These are phyloP conservation scores for Flaveria robusta DNA, from an alignment of 129 eudicot species.

Conservation along the genomic window DNA sequence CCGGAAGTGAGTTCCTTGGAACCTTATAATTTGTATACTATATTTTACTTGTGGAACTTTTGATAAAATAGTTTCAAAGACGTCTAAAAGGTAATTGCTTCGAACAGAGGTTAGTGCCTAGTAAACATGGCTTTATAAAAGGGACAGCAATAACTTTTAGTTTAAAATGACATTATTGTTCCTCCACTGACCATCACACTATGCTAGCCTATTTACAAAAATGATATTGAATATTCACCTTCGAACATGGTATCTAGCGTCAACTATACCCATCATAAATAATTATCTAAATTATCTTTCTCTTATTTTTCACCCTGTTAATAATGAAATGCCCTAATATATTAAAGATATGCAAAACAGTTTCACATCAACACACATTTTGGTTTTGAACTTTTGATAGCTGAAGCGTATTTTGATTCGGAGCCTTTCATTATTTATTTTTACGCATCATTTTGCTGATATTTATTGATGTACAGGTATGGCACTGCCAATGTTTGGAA, in stretches of 20 bases:
- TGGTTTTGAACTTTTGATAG: too few relatives aligned
- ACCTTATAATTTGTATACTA: neutral
- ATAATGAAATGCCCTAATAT: too few relatives aligned
- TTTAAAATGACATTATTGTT: neutral
- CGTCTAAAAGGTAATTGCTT: neutral
- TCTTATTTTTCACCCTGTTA: too few relatives aligned
- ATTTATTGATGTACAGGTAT: slow-evolving; percentile 40
- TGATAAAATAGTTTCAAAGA: neutral
- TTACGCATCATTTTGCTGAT: neutral
- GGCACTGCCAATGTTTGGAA: slow-evolving; percentile 73
- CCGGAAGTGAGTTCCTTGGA: slow-evolving; percentile 64
- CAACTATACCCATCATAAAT: too few relatives aligned
- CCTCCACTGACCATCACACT: neutral
- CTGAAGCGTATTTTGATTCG: too few relatives aligned
- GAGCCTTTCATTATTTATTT: too few relatives aligned
- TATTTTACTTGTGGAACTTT: neutral
- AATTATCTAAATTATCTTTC: too few relatives aligned
- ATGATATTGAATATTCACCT: neutral
- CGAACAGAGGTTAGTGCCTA: slow-evolving; percentile 1
- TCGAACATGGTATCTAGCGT: neutral
- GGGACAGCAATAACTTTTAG: neutral
- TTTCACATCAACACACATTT: too few relatives aligned
- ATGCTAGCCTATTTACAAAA: neutral
- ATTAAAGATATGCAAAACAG: too few relatives aligned
- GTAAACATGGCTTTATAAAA: neutral